These are phyloP conservation scores for Aciculosporium take DNA, from an alignment of 2,329 filamentous ascomycete genomes.

Conservation along the genomic window DNA sequence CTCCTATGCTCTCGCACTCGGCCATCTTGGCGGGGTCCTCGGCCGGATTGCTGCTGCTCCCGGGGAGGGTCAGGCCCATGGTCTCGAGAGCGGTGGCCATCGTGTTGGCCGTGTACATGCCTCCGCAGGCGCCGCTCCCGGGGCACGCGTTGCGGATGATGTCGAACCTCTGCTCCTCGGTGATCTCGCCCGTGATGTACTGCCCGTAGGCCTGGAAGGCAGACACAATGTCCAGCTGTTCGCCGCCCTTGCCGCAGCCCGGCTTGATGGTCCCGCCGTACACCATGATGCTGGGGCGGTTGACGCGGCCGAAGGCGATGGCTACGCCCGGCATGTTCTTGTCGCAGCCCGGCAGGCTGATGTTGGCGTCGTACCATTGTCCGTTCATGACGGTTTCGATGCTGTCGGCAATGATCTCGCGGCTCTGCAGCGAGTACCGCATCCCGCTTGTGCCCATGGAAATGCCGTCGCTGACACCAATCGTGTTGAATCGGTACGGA, in stretches of 20 bases:
- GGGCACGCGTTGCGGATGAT: conserved; percentile 81
- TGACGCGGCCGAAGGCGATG: conserved; percentile 89
- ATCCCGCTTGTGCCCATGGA: conserved; percentile 98
- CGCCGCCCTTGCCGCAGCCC: conserved; percentile 65
- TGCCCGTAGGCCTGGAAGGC: conserved; percentile 97
- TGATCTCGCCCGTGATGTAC: conserved; percentile 83
- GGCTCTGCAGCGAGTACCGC: conserved; percentile 85
- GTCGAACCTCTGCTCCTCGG: conserved; percentile 81
- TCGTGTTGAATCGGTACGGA: conserved; percentile 97
- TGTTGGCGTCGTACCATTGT: conserved; percentile 97
- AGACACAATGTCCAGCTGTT: conserved; percentile 82
- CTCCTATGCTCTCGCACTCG: conserved; percentile 59
- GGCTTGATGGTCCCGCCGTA: conserved; percentile 92
- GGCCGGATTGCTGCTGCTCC: conserved; percentile 66
- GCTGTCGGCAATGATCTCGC: conserved; percentile 93
- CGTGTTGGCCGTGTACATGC: conserved; percentile 90
- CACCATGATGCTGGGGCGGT: conserved; percentile 91
- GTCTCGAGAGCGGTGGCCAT: conserved; percentile 87
- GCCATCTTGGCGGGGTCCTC: conserved; percentile 56
- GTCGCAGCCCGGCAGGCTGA: conserved; percentile 93
- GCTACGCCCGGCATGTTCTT: conserved; percentile 97
- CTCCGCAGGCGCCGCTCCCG: conserved; percentile 54
- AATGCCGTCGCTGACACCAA: conserved; percentile 93
- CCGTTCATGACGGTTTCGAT: conserved; percentile 99
- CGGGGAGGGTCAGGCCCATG: conserved; percentile 76